Percentiles rank a stretch among this genome's conserved stretches.
These are phyloP conservation scores for Setomelanomma holmii DNA, from an alignment of 2,329 filamentous ascomycete species.

Conservation along the genomic window DNA sequence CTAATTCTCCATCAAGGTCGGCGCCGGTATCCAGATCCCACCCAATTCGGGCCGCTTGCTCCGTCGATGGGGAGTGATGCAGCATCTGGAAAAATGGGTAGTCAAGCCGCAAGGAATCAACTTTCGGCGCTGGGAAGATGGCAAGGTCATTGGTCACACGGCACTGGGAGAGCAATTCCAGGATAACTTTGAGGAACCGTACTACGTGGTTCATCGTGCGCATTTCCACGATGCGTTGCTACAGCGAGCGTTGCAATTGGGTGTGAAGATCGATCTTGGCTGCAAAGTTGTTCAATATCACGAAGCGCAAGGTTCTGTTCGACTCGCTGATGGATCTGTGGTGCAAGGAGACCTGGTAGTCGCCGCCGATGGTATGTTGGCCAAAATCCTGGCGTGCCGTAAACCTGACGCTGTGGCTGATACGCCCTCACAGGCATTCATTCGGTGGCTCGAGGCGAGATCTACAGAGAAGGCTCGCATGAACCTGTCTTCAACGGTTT, in stretches of 20 bases:
- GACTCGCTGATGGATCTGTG: constrained; percentile 47
- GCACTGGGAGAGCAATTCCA: constrained; percentile 51
- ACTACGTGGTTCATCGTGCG: constrained; percentile 21
- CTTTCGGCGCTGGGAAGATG: constrained; percentile 60
- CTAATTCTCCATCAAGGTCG: constrained; percentile 5
- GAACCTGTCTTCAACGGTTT: constrained; percentile 55
- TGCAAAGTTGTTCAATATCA: constrained; percentile 9
- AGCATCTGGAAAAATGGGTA: constrained; percentile 7
- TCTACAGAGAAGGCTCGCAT: background rate
- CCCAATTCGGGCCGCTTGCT: constrained; percentile 52
- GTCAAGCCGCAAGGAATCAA: constrained; percentile 53
- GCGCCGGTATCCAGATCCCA: constrained; percentile 23
- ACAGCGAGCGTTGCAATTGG: constrained; percentile 10
- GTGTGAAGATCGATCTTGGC: constrained; percentile 11
- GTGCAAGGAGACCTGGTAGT: constrained; percentile 45
- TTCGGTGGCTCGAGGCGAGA: constrained; percentile 57
- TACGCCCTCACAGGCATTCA: constrained; percentile 16
- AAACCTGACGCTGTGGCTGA: background rate
- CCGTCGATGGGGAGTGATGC: constrained; percentile 53
- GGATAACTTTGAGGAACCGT: constrained; percentile 13
- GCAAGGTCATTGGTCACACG: constrained; percentile 55
- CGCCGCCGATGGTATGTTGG: constrained; percentile 41
- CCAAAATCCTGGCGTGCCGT: background rate
- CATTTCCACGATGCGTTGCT: constrained; percentile 17
- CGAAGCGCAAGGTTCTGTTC: constrained; percentile 26